phyloP scores from a whole-genome alignment of 768 basidiomycete genomes.

The Cyclocybe aegerita region DNA sequence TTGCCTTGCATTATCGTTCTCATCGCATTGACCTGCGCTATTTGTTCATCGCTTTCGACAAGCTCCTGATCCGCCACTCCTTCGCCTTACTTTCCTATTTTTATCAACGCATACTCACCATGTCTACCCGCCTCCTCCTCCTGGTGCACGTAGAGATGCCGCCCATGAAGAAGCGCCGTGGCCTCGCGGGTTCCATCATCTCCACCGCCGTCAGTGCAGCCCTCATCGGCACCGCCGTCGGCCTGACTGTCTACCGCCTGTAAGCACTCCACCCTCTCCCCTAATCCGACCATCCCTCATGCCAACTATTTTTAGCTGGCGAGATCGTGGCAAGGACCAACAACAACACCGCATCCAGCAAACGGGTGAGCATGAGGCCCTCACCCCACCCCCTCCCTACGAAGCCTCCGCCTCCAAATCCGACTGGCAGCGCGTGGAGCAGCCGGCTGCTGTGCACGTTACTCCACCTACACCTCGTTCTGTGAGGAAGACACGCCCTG shows the following conservation, averaged over 20 bases:
- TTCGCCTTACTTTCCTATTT: constrained; percentile 10
- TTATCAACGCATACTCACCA: constrained; percentile 10
- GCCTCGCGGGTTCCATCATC: constrained; percentile 79
- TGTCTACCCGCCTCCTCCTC: constrained; percentile 38
- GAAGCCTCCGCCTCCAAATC: constrained; percentile 35
- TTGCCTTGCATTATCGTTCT: constrained; percentile 3
- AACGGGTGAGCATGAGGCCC: constrained; percentile 5
- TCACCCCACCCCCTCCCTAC: constrained; percentile 64
- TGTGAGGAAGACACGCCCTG: background rate
- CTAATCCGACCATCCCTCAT: constrained; percentile 1
- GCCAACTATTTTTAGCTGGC: constrained; percentile 54
- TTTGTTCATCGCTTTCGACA: constrained; percentile 2
- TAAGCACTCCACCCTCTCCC: constrained; percentile 37
- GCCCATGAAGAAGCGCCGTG: constrained; percentile 77
- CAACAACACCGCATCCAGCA: constrained; percentile 16
- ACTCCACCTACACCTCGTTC: constrained; percentile 5
- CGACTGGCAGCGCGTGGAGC: constrained; percentile 3
- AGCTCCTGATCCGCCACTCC: constrained; percentile 2
- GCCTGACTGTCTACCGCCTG: constrained; percentile 85
- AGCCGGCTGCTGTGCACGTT: constrained; percentile 3
- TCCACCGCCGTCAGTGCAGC: constrained; percentile 84
- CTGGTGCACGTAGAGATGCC: constrained; percentile 66
- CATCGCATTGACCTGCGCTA: constrained; percentile 10
- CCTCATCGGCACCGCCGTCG: constrained; percentile 83
- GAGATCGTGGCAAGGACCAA: constrained; percentile 61